Base-by-base conservation (phyloP, 805 yeast genomes). In the Barnettozyma siamensis region DNA sequence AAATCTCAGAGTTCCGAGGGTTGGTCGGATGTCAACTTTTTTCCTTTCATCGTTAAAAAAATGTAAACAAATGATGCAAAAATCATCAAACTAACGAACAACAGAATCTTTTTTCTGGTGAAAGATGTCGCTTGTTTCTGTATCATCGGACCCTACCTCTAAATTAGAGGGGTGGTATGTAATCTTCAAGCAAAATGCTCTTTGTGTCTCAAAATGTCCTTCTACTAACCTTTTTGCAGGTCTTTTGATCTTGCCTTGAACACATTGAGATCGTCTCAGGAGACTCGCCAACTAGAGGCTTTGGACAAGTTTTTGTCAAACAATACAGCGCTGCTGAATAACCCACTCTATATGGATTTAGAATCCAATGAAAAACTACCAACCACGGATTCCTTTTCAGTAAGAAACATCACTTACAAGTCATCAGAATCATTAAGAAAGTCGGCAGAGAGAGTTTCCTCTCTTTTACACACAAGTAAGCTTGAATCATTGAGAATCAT, bases 401-500 rank as follows among this genome's bases (percentile, higher is more conserved):
- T 76, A 31, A 65, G 79, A 39, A 70, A 67, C 17, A 54, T 66
- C 7, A 54, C 62, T 10, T 69, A 66, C 49, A 54, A 62, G 26
- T 57, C 69, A 18, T 58, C 66, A 1, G 53, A 63, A 16, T 49
- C 46, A 5, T 61, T 64, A 34, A 60, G 65, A 31, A 54, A 63
- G 13, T 65, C 63, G 40, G 75, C 81, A 5, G 45, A 53, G 5
- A 63, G 61, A 15, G 51, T 79, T 26, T 54, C 76, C 3, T 48
- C 61, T 2, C 17, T 61, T 3, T 57, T 79, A 24, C 49, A 61
- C 0, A 42, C 77, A 5, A 72, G 72, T 48, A 52, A 54, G 15
- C 45, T 59, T 7, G 84, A 80, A 49, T 64, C 69, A 1, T 58
- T 75, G n/a, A 66, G 83, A 50, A 60, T 77, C 4, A 63, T 75